phyloP scores from a whole-genome alignment of 2,329 filamentous ascomycete species.

The Alternaria ventricosa region DNA sequence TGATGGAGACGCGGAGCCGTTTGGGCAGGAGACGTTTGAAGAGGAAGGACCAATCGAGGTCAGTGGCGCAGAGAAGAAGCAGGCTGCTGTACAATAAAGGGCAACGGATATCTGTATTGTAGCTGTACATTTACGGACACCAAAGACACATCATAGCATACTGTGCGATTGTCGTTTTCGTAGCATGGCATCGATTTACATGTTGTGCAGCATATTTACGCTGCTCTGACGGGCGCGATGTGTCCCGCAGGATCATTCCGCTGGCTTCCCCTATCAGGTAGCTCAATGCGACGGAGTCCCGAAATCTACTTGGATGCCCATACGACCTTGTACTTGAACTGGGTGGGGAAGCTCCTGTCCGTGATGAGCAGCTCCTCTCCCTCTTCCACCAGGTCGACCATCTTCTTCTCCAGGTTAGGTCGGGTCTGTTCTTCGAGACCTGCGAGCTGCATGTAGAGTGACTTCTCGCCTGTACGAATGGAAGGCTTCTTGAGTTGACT shows the following conservation, averaged over 20 bases:
- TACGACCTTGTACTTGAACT: constrained; percentile 66
- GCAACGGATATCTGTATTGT: constrained; percentile 13
- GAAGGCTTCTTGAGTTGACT: constrained; percentile 90
- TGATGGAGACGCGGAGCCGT: constrained; percentile 27
- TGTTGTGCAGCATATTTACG: not conserved
- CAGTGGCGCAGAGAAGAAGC: constrained; percentile 5
- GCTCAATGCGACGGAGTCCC: not conserved
- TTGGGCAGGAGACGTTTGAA: constrained; percentile 23
- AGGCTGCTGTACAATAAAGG: constrained; percentile 6
- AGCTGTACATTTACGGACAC: constrained; percentile 8
- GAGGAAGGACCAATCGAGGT: not conserved
- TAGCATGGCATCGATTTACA: not conserved
- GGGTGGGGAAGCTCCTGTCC: constrained; percentile 84
- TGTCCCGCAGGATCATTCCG: not conserved
- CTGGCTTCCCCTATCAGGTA: not conserved
- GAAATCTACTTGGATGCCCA: constrained; percentile 42
- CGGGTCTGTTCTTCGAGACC: constrained; percentile 84
- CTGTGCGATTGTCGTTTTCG: not conserved
- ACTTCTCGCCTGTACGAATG: constrained; percentile 79
- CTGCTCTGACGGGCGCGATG: not conserved
- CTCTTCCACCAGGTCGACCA: constrained; percentile 76
- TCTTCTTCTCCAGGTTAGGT: constrained; percentile 78
- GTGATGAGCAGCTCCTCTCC: constrained; percentile 92
- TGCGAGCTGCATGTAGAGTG: constrained; percentile 88
- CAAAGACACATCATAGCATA: not conserved